A percentile compares a stretch with the other conserved stretches of the same genome.
Conservation (phyloP, 768 basidiomycete species). For the Russula sp. region DNA sequence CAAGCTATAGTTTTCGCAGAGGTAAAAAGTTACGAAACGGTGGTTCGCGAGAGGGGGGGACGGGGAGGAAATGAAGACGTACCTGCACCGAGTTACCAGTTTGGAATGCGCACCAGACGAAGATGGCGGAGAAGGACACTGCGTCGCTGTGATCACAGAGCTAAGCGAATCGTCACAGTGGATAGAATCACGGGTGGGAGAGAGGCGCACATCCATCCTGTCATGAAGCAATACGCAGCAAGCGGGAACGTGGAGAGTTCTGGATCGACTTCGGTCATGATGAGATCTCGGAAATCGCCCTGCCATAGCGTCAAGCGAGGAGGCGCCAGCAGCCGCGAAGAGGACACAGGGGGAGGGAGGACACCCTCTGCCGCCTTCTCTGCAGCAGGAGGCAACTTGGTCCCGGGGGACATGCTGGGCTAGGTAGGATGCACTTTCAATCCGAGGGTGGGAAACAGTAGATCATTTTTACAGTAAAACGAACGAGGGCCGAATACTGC, state of each 20-base stretch:
- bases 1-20: conserved; percentile 42
- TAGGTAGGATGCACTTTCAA: too few relatives aligned
- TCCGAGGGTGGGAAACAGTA: neutral
- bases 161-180: neutral
- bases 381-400: neutral
- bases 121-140: conserved; percentile 71
- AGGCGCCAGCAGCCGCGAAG: neutral
- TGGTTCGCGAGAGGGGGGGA: conserved; percentile 3
- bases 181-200: neutral
- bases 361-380: conserved; percentile 6
- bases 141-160: conserved; percentile 44
- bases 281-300: conserved; percentile 29
- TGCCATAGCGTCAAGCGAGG: neutral
- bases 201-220: conserved; percentile 60
- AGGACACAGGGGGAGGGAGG: conserved; percentile 13
- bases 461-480: neutral
- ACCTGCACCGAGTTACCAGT: conserved; percentile 74
- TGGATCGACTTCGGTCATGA: conserved; percentile 46
- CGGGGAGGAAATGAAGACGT: conserved; percentile 12
- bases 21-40: neutral
- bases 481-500: too few relatives aligned
- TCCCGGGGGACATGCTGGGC: neutral
- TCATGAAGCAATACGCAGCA: conserved; percentile 71
- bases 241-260: conserved; percentile 46
- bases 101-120: conserved; percentile 84